These are phyloP conservation scores for Zoysia matrella DNA, from an alignment of 202 grass and related monocot genomes.

Conservation along the genomic window DNA sequence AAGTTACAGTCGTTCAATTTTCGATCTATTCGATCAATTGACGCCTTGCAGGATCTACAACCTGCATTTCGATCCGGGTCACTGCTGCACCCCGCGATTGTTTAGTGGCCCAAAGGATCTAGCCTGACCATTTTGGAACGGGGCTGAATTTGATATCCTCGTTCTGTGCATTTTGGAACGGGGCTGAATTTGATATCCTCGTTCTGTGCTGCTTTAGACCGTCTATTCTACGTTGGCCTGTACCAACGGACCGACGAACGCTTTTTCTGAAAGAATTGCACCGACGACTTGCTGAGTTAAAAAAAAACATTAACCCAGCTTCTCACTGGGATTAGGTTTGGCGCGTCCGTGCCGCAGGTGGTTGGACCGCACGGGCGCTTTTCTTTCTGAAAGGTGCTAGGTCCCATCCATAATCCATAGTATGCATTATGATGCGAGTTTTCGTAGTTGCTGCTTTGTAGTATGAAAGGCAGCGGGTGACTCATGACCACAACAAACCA, in stretches of 20 bases:
- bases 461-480: background rate
- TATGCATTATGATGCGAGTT: background rate
- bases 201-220: background rate
- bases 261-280: background rate
- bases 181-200: background rate
- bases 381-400: background rate
- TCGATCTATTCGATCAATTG: too few relatives aligned
- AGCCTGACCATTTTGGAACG: background rate
- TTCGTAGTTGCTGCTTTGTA: background rate
- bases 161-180: too few relatives aligned
- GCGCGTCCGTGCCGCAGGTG: background rate
- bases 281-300: background rate
- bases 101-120: slow-evolving; percentile 20
- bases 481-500: background rate
- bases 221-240: background rate
- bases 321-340: background rate
- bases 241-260: background rate
- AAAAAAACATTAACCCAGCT: background rate
- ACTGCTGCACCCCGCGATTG: background rate
- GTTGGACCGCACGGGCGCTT: background rate
- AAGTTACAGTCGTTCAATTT: too few relatives aligned
- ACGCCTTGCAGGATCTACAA: slow-evolving; percentile 1
- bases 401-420: background rate
- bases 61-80: slow-evolving; percentile 35
- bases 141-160: background rate